phyloP scores from a whole-genome alignment of 192 early-diverging fungal genomes.

The Podila verticillata region DNA sequence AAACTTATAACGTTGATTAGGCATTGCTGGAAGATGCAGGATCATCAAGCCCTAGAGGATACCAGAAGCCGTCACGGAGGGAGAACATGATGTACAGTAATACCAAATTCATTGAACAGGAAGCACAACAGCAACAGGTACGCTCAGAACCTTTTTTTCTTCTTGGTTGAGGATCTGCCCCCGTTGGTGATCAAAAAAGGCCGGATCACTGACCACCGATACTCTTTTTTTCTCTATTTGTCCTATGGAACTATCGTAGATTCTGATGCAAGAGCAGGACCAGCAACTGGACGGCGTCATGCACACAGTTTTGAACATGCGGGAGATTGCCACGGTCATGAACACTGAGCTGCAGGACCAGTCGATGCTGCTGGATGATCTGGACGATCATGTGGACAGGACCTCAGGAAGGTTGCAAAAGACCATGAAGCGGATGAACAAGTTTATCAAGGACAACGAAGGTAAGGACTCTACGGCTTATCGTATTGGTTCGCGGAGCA shows the following conservation, averaged over 20 bases:
- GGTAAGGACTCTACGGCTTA: conserved; percentile 32
- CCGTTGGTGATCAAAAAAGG: not conserved
- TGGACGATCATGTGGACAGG: conserved; percentile 63
- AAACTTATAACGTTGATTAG: not conserved
- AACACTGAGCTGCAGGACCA: conserved; percentile 65
- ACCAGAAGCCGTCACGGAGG: conserved; percentile 36
- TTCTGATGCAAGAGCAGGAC: conserved; percentile 68
- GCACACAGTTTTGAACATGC: conserved; percentile 63
- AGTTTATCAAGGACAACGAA: conserved; percentile 67
- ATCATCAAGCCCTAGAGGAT: conserved; percentile 38
- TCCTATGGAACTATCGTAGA: conserved; percentile 23
- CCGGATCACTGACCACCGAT: not conserved
- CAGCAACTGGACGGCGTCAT: conserved; percentile 64
- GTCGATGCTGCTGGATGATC: conserved; percentile 63
- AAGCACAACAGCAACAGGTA: conserved; percentile 42
- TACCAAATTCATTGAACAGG: conserved; percentile 48
- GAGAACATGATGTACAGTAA: conserved; percentile 54
- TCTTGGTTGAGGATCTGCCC: not conserved
- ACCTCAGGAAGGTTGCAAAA: conserved; percentile 53
- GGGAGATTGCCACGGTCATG: conserved; percentile 69
- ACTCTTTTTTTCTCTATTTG: not conserved
- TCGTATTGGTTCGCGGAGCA: not conserved
- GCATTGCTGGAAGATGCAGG: conserved; percentile 35
- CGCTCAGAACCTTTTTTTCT: not conserved
- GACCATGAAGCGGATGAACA: conserved; percentile 61